Percentiles rank a stretch among this genome's conserved stretches.
Evolutionary conservation across 2,329 filamentous ascomycete species (phyloP).

Genomic region (Daldinia eschscholtzii): DNA sequence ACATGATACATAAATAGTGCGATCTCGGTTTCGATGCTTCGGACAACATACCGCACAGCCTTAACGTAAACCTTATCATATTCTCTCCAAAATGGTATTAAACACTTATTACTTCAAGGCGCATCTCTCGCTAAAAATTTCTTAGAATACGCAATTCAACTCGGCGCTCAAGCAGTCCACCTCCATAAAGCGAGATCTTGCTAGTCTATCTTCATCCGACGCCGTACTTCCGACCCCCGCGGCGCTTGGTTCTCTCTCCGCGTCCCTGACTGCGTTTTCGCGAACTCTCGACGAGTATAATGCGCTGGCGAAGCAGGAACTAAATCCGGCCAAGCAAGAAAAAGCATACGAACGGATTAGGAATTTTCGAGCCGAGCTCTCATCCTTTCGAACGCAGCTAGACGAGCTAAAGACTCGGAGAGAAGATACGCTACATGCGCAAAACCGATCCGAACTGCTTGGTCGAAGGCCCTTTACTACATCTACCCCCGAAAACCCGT

Average conservation of each 20-base stretch:
- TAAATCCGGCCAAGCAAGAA: conserved; percentile 90
- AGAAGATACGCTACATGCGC: conserved; percentile 76
- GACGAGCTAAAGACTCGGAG: conserved; percentile 80
- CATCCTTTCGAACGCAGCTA: conserved; percentile 82
- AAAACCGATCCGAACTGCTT: conserved; percentile 83
- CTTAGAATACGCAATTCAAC: conserved; percentile 87
- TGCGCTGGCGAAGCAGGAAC: conserved; percentile 85
- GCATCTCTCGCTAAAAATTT: conserved; percentile 7
- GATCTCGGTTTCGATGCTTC: too few relatives aligned
- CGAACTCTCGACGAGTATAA: conserved; percentile 95
- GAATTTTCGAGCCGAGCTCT: conserved; percentile 85
- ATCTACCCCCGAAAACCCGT: conserved; percentile 88
- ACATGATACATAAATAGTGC: not conserved
- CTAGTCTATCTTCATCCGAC: conserved; percentile 69
- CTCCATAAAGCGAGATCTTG: conserved; percentile 81
- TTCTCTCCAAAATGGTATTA: conserved; percentile 28
- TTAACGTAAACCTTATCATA: not conserved
- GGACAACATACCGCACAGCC: not conserved
- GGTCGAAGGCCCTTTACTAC: conserved; percentile 88
- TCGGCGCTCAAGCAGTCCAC: conserved; percentile 88
- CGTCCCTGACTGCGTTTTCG: conserved; percentile 77
- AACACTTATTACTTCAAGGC: not conserved
- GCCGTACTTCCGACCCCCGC: conserved; percentile 69
- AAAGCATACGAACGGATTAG: conserved; percentile 89
- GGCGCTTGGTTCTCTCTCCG: conserved; percentile 74